Evolutionary conservation across 257 asterid species (phyloP).

Genomic region (Forsythia viridissima): DNA sequence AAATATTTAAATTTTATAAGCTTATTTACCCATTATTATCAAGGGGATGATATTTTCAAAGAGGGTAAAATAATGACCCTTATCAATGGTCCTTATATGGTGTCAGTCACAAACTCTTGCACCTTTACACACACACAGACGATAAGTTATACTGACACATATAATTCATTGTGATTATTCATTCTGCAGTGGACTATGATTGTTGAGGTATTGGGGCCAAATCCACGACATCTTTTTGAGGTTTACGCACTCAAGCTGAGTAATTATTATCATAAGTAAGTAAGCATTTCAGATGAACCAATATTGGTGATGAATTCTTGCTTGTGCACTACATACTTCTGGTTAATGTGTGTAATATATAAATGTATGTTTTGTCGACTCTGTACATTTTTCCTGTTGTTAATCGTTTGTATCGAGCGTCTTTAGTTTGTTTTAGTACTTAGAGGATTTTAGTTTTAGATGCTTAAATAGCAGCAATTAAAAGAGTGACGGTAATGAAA

Average conservation of each 20-base stretch:
- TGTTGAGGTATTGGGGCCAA: conserved; percentile 77
- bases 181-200: conserved; percentile 74
- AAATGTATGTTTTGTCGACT: background rate
- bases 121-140: background rate
- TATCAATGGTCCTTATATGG: conserved; percentile 24
- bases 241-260: conserved; percentile 80
- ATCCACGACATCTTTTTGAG: conserved; percentile 92
- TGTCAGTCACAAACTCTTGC: conserved; percentile 14
- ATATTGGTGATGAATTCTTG: conserved; percentile 12
- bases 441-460: background rate
- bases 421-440: conserved; percentile 3
- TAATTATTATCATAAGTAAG: conserved; percentile 72
- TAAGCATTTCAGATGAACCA: conserved; percentile 40
- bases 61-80: background rate
- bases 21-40: background rate
- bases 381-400: conserved; percentile 8
- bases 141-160: conserved; percentile 19
- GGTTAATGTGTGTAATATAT: background rate
- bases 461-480: background rate
- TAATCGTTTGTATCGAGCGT: conserved; percentile 4
- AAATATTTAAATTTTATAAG: background rate
- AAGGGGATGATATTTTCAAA: background rate
- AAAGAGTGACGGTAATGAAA: background rate
- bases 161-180: conserved; percentile 28
- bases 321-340: conserved; percentile 1